Percentiles rank a stretch among this genome's conserved stretches.
phyloP scores from a whole-genome alignment of 768 basidiomycete genomes.

The Atractiella rhizophila region DNA sequence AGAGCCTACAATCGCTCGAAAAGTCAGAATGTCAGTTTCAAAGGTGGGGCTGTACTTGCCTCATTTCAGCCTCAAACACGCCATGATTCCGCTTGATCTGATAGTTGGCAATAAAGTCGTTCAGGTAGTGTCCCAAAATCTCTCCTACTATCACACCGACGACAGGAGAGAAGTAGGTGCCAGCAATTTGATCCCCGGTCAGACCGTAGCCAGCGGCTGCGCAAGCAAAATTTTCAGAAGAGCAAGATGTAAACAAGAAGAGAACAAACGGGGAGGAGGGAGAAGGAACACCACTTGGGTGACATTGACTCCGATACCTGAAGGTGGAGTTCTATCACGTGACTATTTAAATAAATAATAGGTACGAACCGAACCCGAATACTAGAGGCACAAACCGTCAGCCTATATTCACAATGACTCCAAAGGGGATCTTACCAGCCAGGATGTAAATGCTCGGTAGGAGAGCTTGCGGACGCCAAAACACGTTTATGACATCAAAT shows the following conservation, averaged over 20 bases:
- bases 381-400: constrained; percentile 11
- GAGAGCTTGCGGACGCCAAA: constrained; percentile 40
- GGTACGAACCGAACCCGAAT: constrained; percentile 42
- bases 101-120: constrained; percentile 30
- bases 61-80: constrained; percentile 36
- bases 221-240: not conserved
- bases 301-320: constrained; percentile 23
- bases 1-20: constrained; percentile 13
- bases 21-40: not conserved
- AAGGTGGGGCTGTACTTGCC: constrained; percentile 23
- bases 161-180: constrained; percentile 17
- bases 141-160: constrained; percentile 33
- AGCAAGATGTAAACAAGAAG: constrained; percentile 30
- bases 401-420: not conserved
- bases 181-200: constrained; percentile 2
- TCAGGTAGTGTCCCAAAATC: constrained; percentile 30
- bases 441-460: constrained; percentile 31
- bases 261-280: constrained; percentile 28
- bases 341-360: constrained; percentile 25
- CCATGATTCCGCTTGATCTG: constrained; percentile 31
- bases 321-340: no score
- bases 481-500: constrained; percentile 28
- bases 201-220: not conserved
- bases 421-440: not conserved
- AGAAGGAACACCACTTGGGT: constrained; percentile 31